Evolutionary conservation across 2,329 filamentous ascomycete species (phyloP).

Genomic region (Colletotrichum sp.): DNA sequence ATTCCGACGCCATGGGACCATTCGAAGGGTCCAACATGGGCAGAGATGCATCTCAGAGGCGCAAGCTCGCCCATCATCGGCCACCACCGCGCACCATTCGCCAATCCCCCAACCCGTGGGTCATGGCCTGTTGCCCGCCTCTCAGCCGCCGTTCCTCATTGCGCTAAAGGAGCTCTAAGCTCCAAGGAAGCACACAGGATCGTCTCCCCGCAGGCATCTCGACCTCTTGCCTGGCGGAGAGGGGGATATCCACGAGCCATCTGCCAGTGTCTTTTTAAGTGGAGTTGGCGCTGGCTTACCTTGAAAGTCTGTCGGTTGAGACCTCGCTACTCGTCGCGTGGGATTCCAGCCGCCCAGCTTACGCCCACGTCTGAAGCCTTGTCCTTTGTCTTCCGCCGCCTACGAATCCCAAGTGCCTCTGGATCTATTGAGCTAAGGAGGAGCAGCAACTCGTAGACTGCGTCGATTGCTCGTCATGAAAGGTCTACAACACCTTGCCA

Average conservation of each 20-base stretch:
- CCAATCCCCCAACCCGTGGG: not conserved
- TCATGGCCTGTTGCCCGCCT: not conserved
- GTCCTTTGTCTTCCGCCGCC: not conserved
- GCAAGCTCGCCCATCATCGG: not conserved
- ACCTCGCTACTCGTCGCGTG: not conserved
- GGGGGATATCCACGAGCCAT: not conserved
- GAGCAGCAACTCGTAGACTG: not conserved
- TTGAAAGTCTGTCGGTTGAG: not conserved
- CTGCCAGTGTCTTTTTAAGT: not conserved
- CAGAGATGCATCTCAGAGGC: not conserved
- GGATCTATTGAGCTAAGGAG: not conserved
- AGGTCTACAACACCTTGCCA: not conserved
- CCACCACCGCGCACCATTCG: not conserved
- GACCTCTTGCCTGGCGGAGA: not conserved
- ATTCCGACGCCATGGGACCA: not conserved
- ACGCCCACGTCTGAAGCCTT: not conserved
- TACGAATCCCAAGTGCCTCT: not conserved
- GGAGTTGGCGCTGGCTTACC: not conserved
- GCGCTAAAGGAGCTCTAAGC: slow-evolving; percentile 5
- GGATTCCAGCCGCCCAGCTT: not conserved
- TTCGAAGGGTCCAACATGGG: not conserved
- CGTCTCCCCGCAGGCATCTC: not conserved
- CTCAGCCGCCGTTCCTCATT: not conserved
- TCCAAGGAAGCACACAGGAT: not conserved
- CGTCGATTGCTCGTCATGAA: not conserved